A percentile compares a stretch with the other conserved stretches of the same genome.
These are phyloP conservation scores for Agaricales sp. DNA, from an alignment of 1,284 basidiomycete species.

Conservation along the genomic window DNA sequence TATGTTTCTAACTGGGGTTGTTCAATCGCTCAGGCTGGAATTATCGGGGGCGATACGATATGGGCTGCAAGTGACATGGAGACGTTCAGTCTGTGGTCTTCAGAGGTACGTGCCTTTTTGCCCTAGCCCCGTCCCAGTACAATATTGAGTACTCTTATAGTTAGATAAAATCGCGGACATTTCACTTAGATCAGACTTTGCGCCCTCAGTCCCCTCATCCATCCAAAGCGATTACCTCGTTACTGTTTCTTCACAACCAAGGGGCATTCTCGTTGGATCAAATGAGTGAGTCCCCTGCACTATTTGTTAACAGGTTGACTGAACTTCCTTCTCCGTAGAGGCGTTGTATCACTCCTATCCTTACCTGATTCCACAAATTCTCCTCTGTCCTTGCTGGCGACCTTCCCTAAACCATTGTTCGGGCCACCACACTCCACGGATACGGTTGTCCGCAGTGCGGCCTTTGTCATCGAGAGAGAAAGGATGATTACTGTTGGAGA, in stretches of 20 bases:
- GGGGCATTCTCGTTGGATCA: slow-evolving; percentile 46
- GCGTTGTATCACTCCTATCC: slow-evolving; percentile 46
- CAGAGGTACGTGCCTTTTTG: slow-evolving; percentile 35
- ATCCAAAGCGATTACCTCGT: slow-evolving; percentile 36
- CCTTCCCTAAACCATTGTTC: slow-evolving; percentile 26
- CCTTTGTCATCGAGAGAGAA: slow-evolving; percentile 45
- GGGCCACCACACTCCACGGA: slow-evolving; percentile 22
- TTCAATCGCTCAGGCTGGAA: slow-evolving; percentile 65
- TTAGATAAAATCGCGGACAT: slow-evolving; percentile 38
- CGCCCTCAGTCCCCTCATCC: not conserved
- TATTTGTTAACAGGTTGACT: not conserved
- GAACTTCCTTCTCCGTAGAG: slow-evolving; percentile 26
- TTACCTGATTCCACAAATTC: slow-evolving; percentile 23
- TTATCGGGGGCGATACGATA: slow-evolving; percentile 36
- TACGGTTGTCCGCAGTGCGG: slow-evolving; percentile 41
- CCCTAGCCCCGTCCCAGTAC: slow-evolving; percentile 1
- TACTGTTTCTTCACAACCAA: slow-evolving; percentile 47
- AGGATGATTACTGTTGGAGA: slow-evolving; percentile 53
- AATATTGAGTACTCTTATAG: slow-evolving; percentile 24
- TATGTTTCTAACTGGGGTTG: slow-evolving; percentile 68
- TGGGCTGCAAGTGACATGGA: slow-evolving; percentile 83
- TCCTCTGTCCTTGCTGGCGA: slow-evolving; percentile 30
- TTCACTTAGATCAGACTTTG: slow-evolving; percentile 38
- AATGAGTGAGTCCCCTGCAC: slow-evolving; percentile 37
- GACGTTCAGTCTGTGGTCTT: slow-evolving; percentile 68